Conservation (phyloP, 176 grass and related monocot genomes). For the Echinochloa phyllopogon region DNA sequence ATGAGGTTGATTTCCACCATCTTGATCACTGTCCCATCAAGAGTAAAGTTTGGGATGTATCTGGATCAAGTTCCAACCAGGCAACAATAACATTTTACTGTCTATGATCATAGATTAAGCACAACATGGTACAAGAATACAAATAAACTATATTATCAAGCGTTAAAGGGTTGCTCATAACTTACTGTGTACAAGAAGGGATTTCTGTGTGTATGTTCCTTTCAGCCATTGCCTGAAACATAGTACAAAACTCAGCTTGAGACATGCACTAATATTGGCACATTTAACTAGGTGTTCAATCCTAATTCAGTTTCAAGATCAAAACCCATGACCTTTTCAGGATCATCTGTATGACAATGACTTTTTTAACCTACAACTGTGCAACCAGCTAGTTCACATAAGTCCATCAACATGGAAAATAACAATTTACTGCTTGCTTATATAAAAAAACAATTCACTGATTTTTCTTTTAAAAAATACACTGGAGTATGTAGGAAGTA, state of each 20-base stretch:
- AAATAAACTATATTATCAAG: conserved; percentile 35
- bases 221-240: conserved; percentile 70
- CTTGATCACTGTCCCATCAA: conserved; percentile 73
- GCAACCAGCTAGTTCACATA: conserved; percentile 26
- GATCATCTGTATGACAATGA: background rate
- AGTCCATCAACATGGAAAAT: conserved; percentile 26
- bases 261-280: background rate
- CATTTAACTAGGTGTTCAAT: background rate
- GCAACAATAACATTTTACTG: conserved; percentile 28
- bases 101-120: conserved; percentile 31
- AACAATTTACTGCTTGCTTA: background rate
- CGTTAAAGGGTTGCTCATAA: conserved; percentile 25
- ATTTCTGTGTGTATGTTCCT: conserved; percentile 73
- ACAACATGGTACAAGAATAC: conserved; percentile 31
- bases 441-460: conserved; percentile 27
- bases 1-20: conserved; percentile 61
- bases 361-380: background rate
- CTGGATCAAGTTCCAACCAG: conserved; percentile 53
- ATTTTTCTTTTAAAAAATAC: background rate
- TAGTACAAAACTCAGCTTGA: conserved; percentile 27
- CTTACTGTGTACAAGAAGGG: conserved; percentile 82
- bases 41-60: conserved; percentile 69
- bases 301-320: conserved; percentile 24
- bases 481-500: conserved; percentile 23
- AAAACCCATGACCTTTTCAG: background rate